Base-by-base conservation (phyloP, 495 filamentous ascomycete species). In the Parmelia sp. region DNA sequence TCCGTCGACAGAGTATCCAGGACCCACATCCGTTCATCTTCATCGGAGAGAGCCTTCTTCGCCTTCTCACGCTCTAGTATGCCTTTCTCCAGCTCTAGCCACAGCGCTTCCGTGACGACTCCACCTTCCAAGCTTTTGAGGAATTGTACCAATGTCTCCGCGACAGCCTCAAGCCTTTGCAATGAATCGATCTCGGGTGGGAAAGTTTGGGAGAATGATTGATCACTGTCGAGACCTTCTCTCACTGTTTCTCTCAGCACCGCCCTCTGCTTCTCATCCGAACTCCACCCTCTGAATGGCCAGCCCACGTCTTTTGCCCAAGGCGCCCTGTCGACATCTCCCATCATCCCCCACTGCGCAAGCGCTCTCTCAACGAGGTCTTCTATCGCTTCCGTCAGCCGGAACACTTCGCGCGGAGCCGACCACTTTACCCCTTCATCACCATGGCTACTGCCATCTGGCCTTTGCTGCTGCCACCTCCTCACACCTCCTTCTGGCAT, bases 261-360 rank as follows among this genome's bases (percentile, higher is more conserved):
- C 15, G 17, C 27, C 4, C 61, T 82, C 80, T 59, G 57, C 31
- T 59, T 55, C 19, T 58, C 36, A 15, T 39, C 47, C 14, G 21
- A 49, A 31, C 25, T 31, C 23, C 53, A 58, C 21, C 53, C 65
- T 39, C 53, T 56, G 65, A 96, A 96, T 12, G 92, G 92, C 92
- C 92, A 96, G 10, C 80, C 87, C 3, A 78, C 73, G 19, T 80
- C 79, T 21, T 79, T 71, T 25, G 75, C 71, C 82, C 84, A 88
- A 1, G 86, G 86, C 12, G 84, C 71, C 33, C 71, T 71, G 33
- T 75, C 73, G 9, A 74, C 74, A 15, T 77, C 78, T 12, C 82
- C 78, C 61, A 84, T 83, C 90, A 96, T 96, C 64, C 86, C 84
- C 79, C 87, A 88, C 68, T 96, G 93, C 8, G 92, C 93, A 33